These are phyloP conservation scores for Metschnikowia koreensis DNA, from an alignment of 805 yeast genomes.

Conservation along the genomic window DNA sequence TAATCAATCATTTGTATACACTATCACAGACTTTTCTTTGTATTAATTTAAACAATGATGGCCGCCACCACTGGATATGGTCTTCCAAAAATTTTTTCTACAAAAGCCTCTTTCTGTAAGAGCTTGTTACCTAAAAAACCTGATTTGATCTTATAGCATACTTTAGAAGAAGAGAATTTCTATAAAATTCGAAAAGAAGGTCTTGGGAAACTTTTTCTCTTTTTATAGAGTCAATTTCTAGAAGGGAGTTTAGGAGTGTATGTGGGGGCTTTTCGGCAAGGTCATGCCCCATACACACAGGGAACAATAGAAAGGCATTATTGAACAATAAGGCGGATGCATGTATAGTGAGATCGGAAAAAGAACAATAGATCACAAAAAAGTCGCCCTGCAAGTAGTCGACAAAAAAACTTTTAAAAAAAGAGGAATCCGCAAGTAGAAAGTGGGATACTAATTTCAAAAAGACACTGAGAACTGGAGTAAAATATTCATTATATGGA, in stretches of 20 bases:
- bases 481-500: no score
- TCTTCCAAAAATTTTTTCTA: no score
- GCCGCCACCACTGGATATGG: no score
- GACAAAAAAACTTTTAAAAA: background rate
- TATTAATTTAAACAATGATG: no score
- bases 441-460: background rate
- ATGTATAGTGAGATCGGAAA: background rate
- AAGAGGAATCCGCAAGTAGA: background rate
- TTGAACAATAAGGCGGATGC: background rate
- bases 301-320: background rate
- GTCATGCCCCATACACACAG: background rate
- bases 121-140: no score
- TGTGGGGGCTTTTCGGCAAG: background rate
- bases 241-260: background rate
- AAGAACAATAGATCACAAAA: background rate
- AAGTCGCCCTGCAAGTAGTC: background rate
- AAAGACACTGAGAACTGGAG: background rate
- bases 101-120: no score
- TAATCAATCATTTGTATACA: no score
- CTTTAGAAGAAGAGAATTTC: no score
- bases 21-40: no score
- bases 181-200: no score
- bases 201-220: no score
- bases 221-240: background rate
- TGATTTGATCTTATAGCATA: no score